A percentile compares a stretch with the other conserved stretches of the same genome.
Evolutionary conservation across 1,284 basidiomycete genomes (phyloP).

Genomic region (Bondarzewia mesenterica): DNA sequence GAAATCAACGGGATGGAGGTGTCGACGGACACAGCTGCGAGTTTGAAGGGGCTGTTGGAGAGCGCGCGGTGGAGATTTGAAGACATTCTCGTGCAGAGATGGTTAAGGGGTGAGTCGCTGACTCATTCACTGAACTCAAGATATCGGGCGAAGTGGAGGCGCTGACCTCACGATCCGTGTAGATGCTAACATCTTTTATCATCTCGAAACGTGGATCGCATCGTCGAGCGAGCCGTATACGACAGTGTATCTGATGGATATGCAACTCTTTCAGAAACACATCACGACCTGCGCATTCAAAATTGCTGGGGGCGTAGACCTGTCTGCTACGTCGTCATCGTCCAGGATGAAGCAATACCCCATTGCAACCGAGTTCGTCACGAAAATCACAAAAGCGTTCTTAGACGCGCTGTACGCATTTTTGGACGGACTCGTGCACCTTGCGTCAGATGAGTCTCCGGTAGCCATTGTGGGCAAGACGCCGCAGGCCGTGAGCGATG

Average conservation of each 20-base stretch:
- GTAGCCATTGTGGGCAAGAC: slow-evolving; percentile 33
- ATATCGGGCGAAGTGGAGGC: too few species aligned
- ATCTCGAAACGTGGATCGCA: slow-evolving; percentile 81
- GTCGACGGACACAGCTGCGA: slow-evolving; percentile 61
- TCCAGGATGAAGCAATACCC: slow-evolving; percentile 46
- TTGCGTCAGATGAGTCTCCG: slow-evolving; percentile 74
- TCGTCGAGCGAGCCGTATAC: slow-evolving; percentile 48
- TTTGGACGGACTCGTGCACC: slow-evolving; percentile 80
- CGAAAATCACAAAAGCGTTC: slow-evolving; percentile 82
- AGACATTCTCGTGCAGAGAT: slow-evolving; percentile 72
- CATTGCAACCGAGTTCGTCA: slow-evolving; percentile 47
- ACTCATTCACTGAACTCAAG: too few species aligned
- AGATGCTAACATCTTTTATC: slow-evolving; percentile 85
- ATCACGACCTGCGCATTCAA: slow-evolving; percentile 76
- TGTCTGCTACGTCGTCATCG: slow-evolving; percentile 25
- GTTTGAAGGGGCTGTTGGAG: slow-evolving; percentile 69
- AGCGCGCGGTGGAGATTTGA: slow-evolving; percentile 85
- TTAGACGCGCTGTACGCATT: slow-evolving; percentile 85
- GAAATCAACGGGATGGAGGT: slow-evolving; percentile 83
- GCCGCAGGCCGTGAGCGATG: slow-evolving; percentile 19
- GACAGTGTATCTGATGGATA: slow-evolving; percentile 63
- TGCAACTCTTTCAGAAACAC: slow-evolving; percentile 81
- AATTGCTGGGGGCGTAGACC: slow-evolving; percentile 74
- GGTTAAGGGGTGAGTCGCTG: slow-evolving; percentile 77
- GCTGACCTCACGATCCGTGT: too few species aligned